Evolutionary conservation across 768 basidiomycete genomes (phyloP).

Genomic region (Auricularia sp.): DNA sequence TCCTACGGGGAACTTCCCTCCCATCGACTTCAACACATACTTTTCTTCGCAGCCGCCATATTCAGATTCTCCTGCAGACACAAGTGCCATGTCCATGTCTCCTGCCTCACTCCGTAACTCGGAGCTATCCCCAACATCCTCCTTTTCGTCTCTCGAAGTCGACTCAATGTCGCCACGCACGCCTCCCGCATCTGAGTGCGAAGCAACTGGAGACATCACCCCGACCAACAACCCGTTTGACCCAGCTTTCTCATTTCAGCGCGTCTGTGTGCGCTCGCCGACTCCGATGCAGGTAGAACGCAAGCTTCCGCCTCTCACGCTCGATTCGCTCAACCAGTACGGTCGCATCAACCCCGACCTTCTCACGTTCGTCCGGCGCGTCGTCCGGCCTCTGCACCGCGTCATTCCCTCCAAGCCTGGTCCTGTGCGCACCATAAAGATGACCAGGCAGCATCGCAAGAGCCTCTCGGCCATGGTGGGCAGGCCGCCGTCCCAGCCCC

Average conservation of each 20-base stretch:
- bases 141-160: background rate
- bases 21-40: no score
- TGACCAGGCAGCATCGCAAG: background rate
- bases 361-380: background rate
- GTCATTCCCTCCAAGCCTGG: background rate
- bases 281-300: background rate
- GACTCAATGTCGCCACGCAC: background rate
- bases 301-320: background rate
- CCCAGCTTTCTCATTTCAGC: background rate
- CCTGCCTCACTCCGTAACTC: background rate
- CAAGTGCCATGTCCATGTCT: background rate
- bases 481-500: no score
- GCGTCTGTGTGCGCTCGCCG: background rate
- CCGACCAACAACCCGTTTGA: background rate
- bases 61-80: background rate
- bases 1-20: no score
- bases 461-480: background rate
- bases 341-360: background rate
- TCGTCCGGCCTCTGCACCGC: background rate
- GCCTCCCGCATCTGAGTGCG: background rate
- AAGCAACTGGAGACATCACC: background rate
- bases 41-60: no score
- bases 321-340: background rate
- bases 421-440: background rate
- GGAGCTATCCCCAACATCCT: background rate